phyloP scores from a whole-genome alignment of 192 early-diverging fungal species.

The Gamsiella multidivaricata region DNA sequence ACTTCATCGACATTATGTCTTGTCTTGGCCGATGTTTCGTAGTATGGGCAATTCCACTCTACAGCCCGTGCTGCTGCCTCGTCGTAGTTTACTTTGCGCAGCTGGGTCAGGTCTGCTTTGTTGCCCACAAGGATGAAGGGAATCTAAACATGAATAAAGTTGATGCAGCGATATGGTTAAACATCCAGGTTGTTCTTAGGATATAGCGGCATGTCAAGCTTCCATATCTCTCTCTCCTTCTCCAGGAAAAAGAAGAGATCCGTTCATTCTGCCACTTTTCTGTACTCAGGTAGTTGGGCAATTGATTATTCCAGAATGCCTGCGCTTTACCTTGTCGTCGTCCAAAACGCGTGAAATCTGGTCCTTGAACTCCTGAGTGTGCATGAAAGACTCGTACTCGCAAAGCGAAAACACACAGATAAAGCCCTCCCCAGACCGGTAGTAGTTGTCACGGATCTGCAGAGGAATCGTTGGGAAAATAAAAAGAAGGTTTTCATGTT shows the following conservation, averaged over 20 bases:
- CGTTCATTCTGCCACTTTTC: no score
- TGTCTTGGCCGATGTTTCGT: constrained; percentile 82
- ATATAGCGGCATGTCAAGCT: constrained; percentile 2
- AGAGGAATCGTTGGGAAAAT: neutral
- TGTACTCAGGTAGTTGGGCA: no score
- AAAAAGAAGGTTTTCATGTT: neutral
- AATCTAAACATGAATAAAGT: constrained; percentile 48
- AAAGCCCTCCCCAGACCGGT: constrained; percentile 87
- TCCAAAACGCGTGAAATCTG: constrained; percentile 88
- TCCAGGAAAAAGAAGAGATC: neutral
- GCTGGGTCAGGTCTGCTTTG: constrained; percentile 72
- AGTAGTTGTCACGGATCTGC: constrained; percentile 87
- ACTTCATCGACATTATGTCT: constrained; percentile 84
- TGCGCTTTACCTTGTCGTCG: constrained; percentile 69
- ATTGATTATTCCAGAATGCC: constrained; percentile 8
- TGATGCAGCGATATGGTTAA: neutral
- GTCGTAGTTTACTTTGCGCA: constrained; percentile 68
- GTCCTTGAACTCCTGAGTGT: constrained; percentile 87
- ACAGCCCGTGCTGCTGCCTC: constrained; percentile 69
- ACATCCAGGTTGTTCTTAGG: neutral
- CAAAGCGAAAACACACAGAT: constrained; percentile 86
- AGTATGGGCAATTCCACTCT: constrained; percentile 78
- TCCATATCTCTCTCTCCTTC: no score
- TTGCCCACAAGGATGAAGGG: constrained; percentile 89
- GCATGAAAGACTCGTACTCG: constrained; percentile 82